Conservation (phyloP, 208 protist species). For the Leishmania tarentolae region DNA sequence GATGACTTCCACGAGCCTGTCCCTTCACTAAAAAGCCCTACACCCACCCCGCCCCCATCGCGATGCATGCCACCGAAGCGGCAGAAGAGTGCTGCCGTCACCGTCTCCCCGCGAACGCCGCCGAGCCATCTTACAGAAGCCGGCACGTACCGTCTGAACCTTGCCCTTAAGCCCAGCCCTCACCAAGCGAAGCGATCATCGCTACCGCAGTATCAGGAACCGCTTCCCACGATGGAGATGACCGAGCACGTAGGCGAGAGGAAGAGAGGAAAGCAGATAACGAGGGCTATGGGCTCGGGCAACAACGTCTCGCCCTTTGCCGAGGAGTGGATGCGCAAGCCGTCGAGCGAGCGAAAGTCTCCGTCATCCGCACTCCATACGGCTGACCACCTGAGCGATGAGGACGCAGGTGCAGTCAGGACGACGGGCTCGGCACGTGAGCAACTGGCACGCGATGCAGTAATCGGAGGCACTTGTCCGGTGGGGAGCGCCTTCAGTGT, state of each 20-base stretch:
- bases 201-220: slow-evolving; percentile 1
- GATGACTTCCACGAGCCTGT: not conserved
- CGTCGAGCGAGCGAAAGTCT: not conserved
- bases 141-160: slow-evolving; percentile 15
- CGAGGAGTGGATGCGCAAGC: not conserved
- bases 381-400: not conserved
- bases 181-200: not conserved
- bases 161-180: slow-evolving; percentile 14
- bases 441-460: not conserved
- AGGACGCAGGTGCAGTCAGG: too few relatives aligned
- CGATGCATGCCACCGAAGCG: not conserved
- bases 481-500: not conserved
- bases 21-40: not conserved
- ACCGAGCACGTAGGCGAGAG: not conserved
- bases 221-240: not conserved
- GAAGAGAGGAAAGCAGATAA: not conserved
- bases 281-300: not conserved
- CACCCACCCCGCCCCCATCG: not conserved
- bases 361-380: not conserved
- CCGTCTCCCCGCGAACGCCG: not conserved
- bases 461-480: not conserved
- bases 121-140: slow-evolving; percentile 3
- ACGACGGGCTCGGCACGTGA: too few relatives aligned
- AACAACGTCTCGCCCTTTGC: not conserved
- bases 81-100: not conserved